Conservation (phyloP, 768 basidiomycete species). For the Daedalea quercina region DNA sequence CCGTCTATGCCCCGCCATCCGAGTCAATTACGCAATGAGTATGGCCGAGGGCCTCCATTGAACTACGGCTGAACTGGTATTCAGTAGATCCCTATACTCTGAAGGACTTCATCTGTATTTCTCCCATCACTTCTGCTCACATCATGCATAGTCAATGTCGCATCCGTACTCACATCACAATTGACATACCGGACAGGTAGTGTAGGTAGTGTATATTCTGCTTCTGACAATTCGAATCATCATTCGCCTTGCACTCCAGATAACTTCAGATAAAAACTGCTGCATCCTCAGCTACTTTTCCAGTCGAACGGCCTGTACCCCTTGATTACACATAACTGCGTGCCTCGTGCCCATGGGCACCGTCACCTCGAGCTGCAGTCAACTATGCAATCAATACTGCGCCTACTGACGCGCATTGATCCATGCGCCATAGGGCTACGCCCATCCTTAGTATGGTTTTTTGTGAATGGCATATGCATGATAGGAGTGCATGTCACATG, state of each 20-base stretch:
- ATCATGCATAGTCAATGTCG: neutral
- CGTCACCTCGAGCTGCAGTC: no score
- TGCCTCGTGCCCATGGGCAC: no score
- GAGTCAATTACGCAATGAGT: slow-evolving; percentile 9
- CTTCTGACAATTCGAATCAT: neutral
- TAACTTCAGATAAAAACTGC: no score
- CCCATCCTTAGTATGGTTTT: neutral
- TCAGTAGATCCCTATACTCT: neutral
- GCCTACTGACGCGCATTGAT: no score
- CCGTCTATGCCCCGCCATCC: slow-evolving; percentile 11
- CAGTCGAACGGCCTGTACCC: no score
- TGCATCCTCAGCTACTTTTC: no score
- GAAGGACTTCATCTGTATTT: neutral
- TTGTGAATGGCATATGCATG: slow-evolving; percentile 19
- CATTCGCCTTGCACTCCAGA: neutral
- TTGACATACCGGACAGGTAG: neutral
- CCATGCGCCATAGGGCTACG: neutral
- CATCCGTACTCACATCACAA: neutral
- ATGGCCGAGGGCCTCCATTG: slow-evolving; percentile 16
- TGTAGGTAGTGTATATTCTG: neutral
- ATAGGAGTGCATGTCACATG: slow-evolving; percentile 22
- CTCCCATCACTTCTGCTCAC: neutral
- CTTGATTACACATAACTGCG: no score
- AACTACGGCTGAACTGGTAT: slow-evolving; percentile 23
- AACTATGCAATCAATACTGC: no score